These are phyloP conservation scores for Fusarium torulosum DNA, from an alignment of 2,329 filamentous ascomycete species.

Conservation along the genomic window DNA sequence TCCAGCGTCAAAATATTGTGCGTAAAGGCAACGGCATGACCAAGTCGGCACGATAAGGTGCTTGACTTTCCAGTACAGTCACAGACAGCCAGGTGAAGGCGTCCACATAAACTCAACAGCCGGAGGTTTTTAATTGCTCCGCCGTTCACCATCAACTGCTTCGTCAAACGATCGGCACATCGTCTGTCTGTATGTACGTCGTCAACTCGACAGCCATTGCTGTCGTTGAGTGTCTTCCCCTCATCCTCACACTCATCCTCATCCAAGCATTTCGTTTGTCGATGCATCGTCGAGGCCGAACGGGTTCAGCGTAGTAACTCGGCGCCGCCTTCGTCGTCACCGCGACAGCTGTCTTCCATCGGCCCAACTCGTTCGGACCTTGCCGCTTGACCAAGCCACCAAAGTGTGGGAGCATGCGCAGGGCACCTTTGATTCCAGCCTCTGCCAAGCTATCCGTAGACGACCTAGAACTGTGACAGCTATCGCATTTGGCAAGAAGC, in stretches of 20 bases:
- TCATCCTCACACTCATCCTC: neutral
- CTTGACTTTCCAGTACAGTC: conserved; percentile 25
- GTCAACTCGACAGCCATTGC: neutral
- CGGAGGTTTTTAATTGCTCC: neutral
- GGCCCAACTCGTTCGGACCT: conserved; percentile 44
- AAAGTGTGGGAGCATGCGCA: neutral
- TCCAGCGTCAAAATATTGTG: neutral
- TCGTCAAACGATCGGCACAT: too few relatives aligned
- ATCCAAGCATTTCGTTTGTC: too few relatives aligned
- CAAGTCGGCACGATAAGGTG: conserved; percentile 26
- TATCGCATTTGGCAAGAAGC: conserved; percentile 37
- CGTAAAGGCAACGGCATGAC: neutral
- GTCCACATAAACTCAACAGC: conserved; percentile 9
- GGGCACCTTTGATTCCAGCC: conserved; percentile 20
- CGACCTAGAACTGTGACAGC: conserved; percentile 9
- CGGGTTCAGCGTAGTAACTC: neutral
- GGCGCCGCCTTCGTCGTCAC: conserved; percentile 11
- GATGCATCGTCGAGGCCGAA: too few relatives aligned
- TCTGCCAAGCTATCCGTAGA: conserved; percentile 20
- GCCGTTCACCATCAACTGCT: conserved; percentile 16
- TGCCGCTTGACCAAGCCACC: conserved; percentile 43
- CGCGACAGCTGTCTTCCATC: conserved; percentile 21
- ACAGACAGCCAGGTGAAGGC: neutral
- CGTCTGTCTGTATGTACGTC: neutral
- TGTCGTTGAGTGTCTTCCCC: conserved; percentile 1